phyloP scores from a whole-genome alignment of 202 grass and related monocot species.

The Cymbopogon flexuosus region DNA sequence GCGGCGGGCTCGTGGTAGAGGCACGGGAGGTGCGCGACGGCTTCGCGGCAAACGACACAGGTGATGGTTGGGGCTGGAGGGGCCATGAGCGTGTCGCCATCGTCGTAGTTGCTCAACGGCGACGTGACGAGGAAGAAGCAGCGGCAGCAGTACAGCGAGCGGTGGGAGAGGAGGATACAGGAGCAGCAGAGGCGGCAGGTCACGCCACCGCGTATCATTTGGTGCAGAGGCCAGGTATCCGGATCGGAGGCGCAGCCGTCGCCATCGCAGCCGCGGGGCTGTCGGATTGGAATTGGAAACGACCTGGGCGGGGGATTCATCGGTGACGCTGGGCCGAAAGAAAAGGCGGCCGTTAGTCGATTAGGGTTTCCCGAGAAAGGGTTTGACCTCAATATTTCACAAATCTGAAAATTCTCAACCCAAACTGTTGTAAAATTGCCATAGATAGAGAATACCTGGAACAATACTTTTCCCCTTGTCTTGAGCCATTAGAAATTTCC shows the following conservation, averaged over 20 bases:
- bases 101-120: not conserved
- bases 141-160: slow-evolving; percentile 50
- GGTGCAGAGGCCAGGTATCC: slow-evolving; percentile 56
- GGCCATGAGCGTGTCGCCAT: not conserved
- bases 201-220: slow-evolving; percentile 39
- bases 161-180: slow-evolving; percentile 56
- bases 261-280: slow-evolving; percentile 25
- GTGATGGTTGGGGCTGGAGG: not conserved
- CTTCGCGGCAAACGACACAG: slow-evolving; percentile 28
- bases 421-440: not conserved
- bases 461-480: not conserved
- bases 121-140: slow-evolving; percentile 48
- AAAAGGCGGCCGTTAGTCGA: not conserved
- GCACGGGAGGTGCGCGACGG: slow-evolving; percentile 50
- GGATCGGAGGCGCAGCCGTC: slow-evolving; percentile 33
- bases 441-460: not conserved
- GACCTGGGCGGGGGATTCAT: not conserved
- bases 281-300: not conserved
- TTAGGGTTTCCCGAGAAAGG: slow-evolving; percentile 34
- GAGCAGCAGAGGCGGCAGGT: slow-evolving; percentile 43
- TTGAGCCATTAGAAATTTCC: not conserved
- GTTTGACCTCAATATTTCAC: not conserved
- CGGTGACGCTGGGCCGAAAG: not conserved
- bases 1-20: not conserved
- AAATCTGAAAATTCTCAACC: not conserved